Base-by-base conservation (phyloP, 2,329 filamentous ascomycete genomes). In the Exophiala sp. region DNA sequence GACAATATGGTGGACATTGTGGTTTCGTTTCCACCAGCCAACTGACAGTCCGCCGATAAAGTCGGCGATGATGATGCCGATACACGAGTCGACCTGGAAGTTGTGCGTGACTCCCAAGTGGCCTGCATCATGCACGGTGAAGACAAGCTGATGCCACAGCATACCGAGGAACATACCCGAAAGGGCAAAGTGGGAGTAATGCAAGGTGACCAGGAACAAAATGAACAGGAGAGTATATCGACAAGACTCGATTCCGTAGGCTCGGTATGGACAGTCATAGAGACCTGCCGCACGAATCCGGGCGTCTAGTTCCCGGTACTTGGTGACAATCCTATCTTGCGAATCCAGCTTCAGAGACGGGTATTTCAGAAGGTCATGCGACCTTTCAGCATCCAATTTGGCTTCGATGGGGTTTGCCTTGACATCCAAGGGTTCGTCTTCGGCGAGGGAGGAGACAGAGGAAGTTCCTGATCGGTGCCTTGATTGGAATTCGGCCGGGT, bases 31-130 rank as follows among this genome's bases (percentile, higher is more conserved):
- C 91, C 93, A 98, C 93, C 93, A 98, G 38, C 91, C 88, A 46
- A 95, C 71, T 21, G 88, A 95, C 27, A 98, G 70, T 0, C 93
- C 93, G 30, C 93, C 93, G 16, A 93, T 72, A 61, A 85, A 97
- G 66, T 95, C 86, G 46, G 90, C 89, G 62, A 96, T 85, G 57
- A 95, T 71, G 63, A 97, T 95, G 42, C 88, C 91, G 55, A 98
- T 88, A 42, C 85, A 75, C 1, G 85, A 85, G 67, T 98, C 93
- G 30, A 81, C 70, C 43, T 86, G 82, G 66, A 91, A 97, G 65
- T 84, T 77, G 68, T 97, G 91, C 1, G 93, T 98, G 61, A 98
- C 95, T 58, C 88, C 93, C 85, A 96, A 95, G 68, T 98, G 93
- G 5, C 88, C 90, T 43, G 91, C 88, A 73, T 98, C 93, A 68